Evolutionary conservation across 129 eudicot species (phyloP), one percentile per base, ranked within the genome.

Genomic region (Rutidosis leptorrhynchoides): DNA sequence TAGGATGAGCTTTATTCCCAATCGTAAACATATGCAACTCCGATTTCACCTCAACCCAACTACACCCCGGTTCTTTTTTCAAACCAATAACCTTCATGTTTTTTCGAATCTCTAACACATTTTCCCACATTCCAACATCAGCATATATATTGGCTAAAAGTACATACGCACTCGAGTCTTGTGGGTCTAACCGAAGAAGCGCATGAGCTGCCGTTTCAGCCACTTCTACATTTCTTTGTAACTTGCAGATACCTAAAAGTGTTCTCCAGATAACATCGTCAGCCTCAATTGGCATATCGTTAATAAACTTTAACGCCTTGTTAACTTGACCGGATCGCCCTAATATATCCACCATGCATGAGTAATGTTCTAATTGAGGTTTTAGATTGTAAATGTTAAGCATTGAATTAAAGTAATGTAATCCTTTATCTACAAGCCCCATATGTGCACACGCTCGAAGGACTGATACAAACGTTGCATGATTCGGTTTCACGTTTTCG

Each of bases 211-310:
- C 99, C 37, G 29, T 62, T 66, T 86, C 99, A 35, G 88, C 99
- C 67, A 93, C 87, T 67, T 88, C 95, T 7, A 86, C 90, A 74
- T 89, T 84, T 77, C 86, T 85, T 12, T 82, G 85, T 73, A 93
- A 78, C 82, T 84, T 89, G 77, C 96, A 93, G 3, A 78, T 76
- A 43, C 99, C 84, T 24, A 89, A 92, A 17, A 93, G 74, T 7
- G 95, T 84, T 73, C 99, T 80, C 99, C 99, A 93, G 25, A 89
- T 84, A 24, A 86, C 90, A 77, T 86, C 95, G 75, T 93, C 96
- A 6, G 99, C 87, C 71, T 84, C 84, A 45, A 86, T 49, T 1
- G 96, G 93, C 99, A 89, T 89, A 20, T 82, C 86, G 5, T 84
- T 63, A 16, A 93, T 82, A 29, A 93, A 81, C 24, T 83, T 80